These are phyloP conservation scores for Ceratonia siliqua DNA, from an alignment of 306 rosid genomes.

Conservation along the genomic window DNA sequence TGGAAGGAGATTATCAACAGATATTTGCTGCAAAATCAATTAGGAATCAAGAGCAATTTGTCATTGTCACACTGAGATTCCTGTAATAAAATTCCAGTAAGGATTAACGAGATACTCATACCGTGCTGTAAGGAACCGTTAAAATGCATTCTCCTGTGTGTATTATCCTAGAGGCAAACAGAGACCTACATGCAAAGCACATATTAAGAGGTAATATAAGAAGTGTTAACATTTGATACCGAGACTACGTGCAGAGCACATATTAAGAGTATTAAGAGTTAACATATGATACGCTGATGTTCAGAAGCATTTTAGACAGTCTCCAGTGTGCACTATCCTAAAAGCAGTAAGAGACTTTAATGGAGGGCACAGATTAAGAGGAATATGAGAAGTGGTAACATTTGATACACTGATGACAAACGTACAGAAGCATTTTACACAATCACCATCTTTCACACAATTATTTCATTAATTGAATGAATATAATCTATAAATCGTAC, in stretches of 20 bases:
- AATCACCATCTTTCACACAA: neutral
- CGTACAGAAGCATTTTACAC: neutral
- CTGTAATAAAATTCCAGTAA: neutral
- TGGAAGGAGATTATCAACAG: constrained; percentile 56
- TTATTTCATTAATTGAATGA: neutral
- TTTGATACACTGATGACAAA: neutral
- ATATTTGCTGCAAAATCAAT: constrained; percentile 65
- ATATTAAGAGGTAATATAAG: neutral
- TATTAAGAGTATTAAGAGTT: neutral
- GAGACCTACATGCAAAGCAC: constrained; percentile 42
- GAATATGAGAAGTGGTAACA: neutral
- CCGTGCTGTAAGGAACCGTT: constrained; percentile 72
- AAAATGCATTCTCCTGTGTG: constrained; percentile 64
- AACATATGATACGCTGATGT: neutral
- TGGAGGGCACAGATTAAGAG: constrained; percentile 1
- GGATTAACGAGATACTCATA: constrained; percentile 30
- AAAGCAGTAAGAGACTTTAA: constrained; percentile 61
- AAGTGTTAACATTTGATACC: neutral
- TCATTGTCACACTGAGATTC: neutral
- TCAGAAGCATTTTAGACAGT: constrained; percentile 13
- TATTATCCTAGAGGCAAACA: constrained; percentile 66
- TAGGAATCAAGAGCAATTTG: constrained; percentile 5
- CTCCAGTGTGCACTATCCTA: constrained; percentile 49
- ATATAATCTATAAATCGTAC: neutral
- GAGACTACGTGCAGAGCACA: neutral